Evolutionary conservation across 2,329 filamentous ascomycete species (phyloP).

Genomic region (Hortaea werneckii): DNA sequence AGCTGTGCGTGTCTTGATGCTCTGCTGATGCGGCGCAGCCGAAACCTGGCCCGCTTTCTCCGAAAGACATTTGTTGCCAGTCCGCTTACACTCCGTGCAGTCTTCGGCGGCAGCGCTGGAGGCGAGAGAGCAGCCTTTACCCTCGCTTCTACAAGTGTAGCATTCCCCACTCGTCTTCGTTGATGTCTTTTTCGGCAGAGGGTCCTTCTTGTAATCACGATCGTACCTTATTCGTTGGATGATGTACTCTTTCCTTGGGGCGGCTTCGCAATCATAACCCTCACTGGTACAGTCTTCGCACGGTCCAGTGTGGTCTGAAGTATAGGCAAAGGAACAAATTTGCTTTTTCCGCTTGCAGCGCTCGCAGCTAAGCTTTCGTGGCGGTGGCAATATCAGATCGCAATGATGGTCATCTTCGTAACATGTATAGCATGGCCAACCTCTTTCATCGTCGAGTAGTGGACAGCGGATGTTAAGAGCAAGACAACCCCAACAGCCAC

Average conservation of each 20-base stretch:
- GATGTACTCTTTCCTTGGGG: slow-evolving; percentile 21
- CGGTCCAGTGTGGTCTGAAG: slow-evolving; percentile 17
- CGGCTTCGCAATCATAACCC: slow-evolving; percentile 27
- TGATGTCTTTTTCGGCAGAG: slow-evolving; percentile 2
- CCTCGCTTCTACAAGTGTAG: slow-evolving; percentile 6
- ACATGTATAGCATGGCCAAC: slow-evolving; percentile 31
- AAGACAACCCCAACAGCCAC: slow-evolving; percentile 25
- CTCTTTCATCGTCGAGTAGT: slow-evolving; percentile 22
- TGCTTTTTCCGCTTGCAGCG: slow-evolving; percentile 20
- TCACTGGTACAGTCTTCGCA: slow-evolving; percentile 24
- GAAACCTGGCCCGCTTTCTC: not conserved
- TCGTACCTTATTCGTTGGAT: slow-evolving; percentile 13
- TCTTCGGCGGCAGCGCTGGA: slow-evolving; percentile 3
- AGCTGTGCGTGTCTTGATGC: not conserved
- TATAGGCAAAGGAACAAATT: slow-evolving; percentile 26
- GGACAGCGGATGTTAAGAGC: slow-evolving; percentile 23
- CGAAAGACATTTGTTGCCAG: slow-evolving; percentile 2
- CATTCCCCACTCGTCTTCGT: slow-evolving; percentile 3
- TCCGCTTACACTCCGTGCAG: slow-evolving; percentile 6
- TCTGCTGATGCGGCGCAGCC: not conserved
- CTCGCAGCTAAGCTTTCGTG: slow-evolving; percentile 26
- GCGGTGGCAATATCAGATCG: slow-evolving; percentile 24
- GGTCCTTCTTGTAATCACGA: slow-evolving; percentile 9
- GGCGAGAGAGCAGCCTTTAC: slow-evolving; percentile 12
- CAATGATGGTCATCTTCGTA: slow-evolving; percentile 24